Conservation (phyloP, 1,284 basidiomycete species). For the Sanghuangporus sanghuang region DNA sequence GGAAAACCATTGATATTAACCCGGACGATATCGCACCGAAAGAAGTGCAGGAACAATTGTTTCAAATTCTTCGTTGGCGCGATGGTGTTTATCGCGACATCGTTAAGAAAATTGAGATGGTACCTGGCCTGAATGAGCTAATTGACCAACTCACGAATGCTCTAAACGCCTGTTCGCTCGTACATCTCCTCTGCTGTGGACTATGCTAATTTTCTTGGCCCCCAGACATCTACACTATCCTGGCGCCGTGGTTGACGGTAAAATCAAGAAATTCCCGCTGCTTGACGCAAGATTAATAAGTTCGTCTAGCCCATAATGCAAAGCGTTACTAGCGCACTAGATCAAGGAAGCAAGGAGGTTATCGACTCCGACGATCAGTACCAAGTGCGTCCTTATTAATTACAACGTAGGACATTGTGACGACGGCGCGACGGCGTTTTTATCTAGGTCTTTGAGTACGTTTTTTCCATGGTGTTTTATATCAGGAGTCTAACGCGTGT, state of each 20-base stretch:
- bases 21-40: conserved; percentile 58
- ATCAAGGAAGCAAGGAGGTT: conserved; percentile 62
- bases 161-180: conserved; percentile 54
- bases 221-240: conserved; percentile 64
- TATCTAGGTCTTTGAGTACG: conserved; percentile 49
- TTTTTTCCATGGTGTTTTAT: background rate
- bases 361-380: conserved; percentile 71
- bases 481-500: background rate
- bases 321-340: conserved; percentile 52
- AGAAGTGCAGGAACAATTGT: conserved; percentile 65
- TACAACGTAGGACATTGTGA: background rate
- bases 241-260: conserved; percentile 61
- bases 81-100: conserved; percentile 53
- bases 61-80: conserved; percentile 71
- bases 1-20: conserved; percentile 52
- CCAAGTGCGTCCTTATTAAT: conserved; percentile 32
- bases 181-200: conserved; percentile 18
- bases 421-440: conserved; percentile 12
- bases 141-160: conserved; percentile 62
- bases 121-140: conserved; percentile 66
- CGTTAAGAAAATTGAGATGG: conserved; percentile 52
- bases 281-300: background rate
- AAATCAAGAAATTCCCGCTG: conserved; percentile 13
- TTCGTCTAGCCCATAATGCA: conserved; percentile 47
- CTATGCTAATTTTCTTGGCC: background rate